These are phyloP conservation scores for Cladochytrium tenue DNA, from an alignment of 371 early-diverging fungal species.

Conservation along the genomic window DNA sequence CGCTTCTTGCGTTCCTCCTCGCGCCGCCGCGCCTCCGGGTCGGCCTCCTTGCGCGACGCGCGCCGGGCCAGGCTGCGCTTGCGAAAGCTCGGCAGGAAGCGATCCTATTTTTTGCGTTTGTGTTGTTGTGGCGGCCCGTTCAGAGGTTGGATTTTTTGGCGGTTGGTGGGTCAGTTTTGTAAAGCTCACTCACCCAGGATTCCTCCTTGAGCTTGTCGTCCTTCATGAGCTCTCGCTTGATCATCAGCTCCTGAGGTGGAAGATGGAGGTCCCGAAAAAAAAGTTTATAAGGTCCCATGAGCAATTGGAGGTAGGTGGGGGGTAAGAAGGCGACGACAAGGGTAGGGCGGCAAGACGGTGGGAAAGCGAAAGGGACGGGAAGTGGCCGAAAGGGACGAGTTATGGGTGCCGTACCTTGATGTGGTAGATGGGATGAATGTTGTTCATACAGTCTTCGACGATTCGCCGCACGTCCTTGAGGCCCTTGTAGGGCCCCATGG, in stretches of 20 bases:
- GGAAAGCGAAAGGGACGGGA: too few relatives aligned
- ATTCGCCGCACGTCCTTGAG: slow-evolving; percentile 90
- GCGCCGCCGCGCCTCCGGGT: too few relatives aligned
- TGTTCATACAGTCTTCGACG: slow-evolving; percentile 96
- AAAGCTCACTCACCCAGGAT: slow-evolving; percentile 86
- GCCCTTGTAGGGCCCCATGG: slow-evolving; percentile 92
- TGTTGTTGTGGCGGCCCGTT: too few relatives aligned
- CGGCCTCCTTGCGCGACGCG: too few relatives aligned
- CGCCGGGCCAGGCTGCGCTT: slow-evolving; percentile 1
- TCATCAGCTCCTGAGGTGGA: slow-evolving; percentile 89
- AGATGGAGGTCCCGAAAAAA: too few relatives aligned
- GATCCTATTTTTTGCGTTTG: slow-evolving; percentile 60
- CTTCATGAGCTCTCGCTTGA: slow-evolving; percentile 95
- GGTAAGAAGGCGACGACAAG: too few relatives aligned
- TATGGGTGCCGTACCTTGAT: slow-evolving; percentile 91
- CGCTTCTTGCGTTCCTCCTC: slow-evolving; percentile 56
- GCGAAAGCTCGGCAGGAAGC: slow-evolving; percentile 97
- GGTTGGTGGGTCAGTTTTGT: too few relatives aligned
- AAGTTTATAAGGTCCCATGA: too few relatives aligned
- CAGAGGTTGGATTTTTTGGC: too few relatives aligned
- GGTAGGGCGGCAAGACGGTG: too few relatives aligned
- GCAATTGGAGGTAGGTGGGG: too few relatives aligned
- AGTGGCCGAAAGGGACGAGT: too few relatives aligned
- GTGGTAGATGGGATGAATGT: slow-evolving; percentile 99
- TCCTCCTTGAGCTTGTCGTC: slow-evolving; percentile 94